Evolutionary conservation across 352 stramenopile genomes (phyloP).

Genomic region (Pythium rhizo-oryzae): DNA sequence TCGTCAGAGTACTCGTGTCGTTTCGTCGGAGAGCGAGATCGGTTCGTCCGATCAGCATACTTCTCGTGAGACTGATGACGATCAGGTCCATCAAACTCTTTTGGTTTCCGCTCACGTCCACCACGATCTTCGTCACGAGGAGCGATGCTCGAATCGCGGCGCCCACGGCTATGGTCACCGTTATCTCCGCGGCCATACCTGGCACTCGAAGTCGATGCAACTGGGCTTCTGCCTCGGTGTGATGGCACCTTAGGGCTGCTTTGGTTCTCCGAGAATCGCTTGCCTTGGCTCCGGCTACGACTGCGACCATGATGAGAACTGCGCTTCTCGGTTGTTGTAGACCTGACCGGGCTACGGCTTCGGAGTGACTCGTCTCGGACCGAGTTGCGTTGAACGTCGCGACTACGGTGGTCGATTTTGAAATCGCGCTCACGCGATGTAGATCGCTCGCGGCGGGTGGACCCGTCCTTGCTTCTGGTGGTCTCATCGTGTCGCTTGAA

Average conservation of each 20-base stretch:
- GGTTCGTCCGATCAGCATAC: not conserved
- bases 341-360: conserved; percentile 11
- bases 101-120: conserved; percentile 1
- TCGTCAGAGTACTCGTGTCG: not conserved
- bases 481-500: conserved; percentile 4
- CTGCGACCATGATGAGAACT: conserved; percentile 4
- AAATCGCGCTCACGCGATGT: not conserved
- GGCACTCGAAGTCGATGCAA: not conserved
- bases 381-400: not conserved
- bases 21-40: conserved; percentile 8
- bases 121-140: not conserved
- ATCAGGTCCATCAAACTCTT: not conserved
- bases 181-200: not conserved
- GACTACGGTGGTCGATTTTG: not conserved
- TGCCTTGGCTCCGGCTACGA: conserved; percentile 6
- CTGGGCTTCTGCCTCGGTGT: conserved; percentile 4
- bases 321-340: not conserved
- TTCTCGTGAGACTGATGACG: not conserved
- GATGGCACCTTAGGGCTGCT: not conserved
- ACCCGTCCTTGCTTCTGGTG: not conserved
- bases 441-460: conserved; percentile 1
- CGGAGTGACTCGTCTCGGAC: not conserved
- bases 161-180: not conserved
- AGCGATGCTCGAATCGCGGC: not conserved
- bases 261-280: not conserved